Evolutionary conservation across 306 rosid species (phyloP), one percentile per base, ranked within the genome.

Genomic region (Ochetophila trinervis): DNA sequence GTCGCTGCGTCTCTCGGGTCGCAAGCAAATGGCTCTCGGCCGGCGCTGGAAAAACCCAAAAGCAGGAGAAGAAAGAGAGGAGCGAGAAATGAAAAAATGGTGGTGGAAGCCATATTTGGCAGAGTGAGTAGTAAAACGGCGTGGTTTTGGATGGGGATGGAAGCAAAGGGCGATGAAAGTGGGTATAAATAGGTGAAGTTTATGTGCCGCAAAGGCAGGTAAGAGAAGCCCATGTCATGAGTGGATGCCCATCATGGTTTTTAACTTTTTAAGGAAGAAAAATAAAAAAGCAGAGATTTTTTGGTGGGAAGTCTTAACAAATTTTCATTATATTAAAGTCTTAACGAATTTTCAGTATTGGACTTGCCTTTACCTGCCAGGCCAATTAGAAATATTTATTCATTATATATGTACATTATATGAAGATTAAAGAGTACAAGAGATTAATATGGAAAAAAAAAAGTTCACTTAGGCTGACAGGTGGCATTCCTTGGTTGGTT

Each of bases 21-120:
- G 50, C 98, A 92, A 15, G 98, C 98, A 53, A 92, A 85, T 1
- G 90, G 57, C 60, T 80, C 87, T 0, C 79, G 77, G 32, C 85
- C 79, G 37, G 67, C 73, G n/a, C 75, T 36, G 9, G 21, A 68
- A 14, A 6, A 12, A 19, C 67, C 50, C 32, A 60, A 10, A 15
- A 71, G 27, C 34, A 79, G 37, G 34, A 77, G 24, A 48, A 48
- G 16, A 24, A 27, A 0, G 22, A 22, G 2, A 35, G 20, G 53
- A 60, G 14, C 11, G 19, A 54, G 13, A 79, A 51, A 63, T 49
- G 56, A 51, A 30, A 8, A 27, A 12, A 14, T 47, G 48, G 67
- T 21, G 30, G 57, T 22, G 42, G 68, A 56, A 57, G 83, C 73
- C 86, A 80, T 84, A 70, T 65, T 56, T 68, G 30, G 59, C n/a